Percentiles rank a stretch among this genome's conserved stretches.
These are phyloP conservation scores for Trapa incisa DNA, from an alignment of 345 rosid species.

Conservation along the genomic window DNA sequence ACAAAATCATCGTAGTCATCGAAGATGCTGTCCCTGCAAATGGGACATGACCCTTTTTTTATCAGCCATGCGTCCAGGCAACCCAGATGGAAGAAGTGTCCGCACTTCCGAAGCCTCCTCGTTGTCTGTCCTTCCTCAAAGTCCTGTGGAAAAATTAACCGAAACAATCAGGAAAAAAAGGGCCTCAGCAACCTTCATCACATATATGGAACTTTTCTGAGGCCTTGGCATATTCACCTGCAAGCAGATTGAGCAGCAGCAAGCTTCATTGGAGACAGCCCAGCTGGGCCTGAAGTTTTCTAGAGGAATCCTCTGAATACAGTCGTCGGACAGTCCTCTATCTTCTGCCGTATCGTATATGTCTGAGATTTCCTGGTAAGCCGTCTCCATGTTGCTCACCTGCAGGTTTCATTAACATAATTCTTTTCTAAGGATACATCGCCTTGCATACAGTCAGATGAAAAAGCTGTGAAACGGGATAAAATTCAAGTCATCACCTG, in stretches of 20 bases:
- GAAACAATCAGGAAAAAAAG: neutral
- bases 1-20: neutral
- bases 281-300: constrained; percentile 13
- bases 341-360: constrained; percentile 38
- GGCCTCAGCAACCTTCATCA: neutral
- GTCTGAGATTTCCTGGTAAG: constrained; percentile 42
- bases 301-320: constrained; percentile 34
- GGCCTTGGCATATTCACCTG: constrained; percentile 23
- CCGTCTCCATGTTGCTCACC: constrained; percentile 41
- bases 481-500: constrained; percentile 37
- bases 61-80: constrained; percentile 68
- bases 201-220: too few species aligned
- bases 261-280: constrained; percentile 9
- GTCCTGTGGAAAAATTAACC: constrained; percentile 28
- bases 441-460: too few species aligned
- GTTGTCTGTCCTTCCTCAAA: constrained; percentile 39
- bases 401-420: constrained; percentile 11
- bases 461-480: neutral
- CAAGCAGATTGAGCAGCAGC: constrained; percentile 56
- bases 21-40: constrained; percentile 37
- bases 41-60: constrained; percentile 56
- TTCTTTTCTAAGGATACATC: too few species aligned
- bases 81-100: constrained; percentile 49
- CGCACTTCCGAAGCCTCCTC: constrained; percentile 50
- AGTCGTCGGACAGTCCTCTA: constrained; percentile 29